phyloP scores from a whole-genome alignment of 1,284 basidiomycete species.

The Porodaedalea pini region DNA sequence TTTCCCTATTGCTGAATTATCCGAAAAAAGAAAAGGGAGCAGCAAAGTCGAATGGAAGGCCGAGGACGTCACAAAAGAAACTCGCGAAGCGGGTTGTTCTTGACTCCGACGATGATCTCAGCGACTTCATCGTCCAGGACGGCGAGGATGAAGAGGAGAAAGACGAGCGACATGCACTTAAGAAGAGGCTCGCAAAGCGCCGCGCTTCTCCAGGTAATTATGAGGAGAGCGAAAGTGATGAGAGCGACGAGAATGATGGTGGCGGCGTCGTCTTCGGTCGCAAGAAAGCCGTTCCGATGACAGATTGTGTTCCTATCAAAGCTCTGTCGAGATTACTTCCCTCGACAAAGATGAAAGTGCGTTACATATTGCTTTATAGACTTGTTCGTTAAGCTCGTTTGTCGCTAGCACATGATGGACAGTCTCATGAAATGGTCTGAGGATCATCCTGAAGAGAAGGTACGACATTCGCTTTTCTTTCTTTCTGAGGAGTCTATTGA shows the following conservation, averaged over 20 bases:
- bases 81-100: conserved; percentile 14
- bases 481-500: conserved; percentile 10
- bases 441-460: conserved; percentile 56
- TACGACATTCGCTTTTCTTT: conserved; percentile 22
- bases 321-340: conserved; percentile 49
- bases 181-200: conserved; percentile 32
- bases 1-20: not conserved
- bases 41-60: conserved; percentile 28
- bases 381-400: not conserved
- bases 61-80: conserved; percentile 15
- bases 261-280: conserved; percentile 41
- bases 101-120: conserved; percentile 35
- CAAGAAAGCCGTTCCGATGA: conserved; percentile 28
- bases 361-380: conserved; percentile 18
- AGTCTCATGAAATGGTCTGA: conserved; percentile 37
- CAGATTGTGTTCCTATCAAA: conserved; percentile 30
- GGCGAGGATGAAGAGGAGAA: conserved; percentile 47
- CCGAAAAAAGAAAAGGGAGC: conserved; percentile 18
- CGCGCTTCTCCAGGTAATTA: conserved; percentile 37
- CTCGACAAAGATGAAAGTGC: conserved; percentile 63
- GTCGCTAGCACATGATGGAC: conserved; percentile 52
- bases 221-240: conserved; percentile 38
- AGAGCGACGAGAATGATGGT: conserved; percentile 31
- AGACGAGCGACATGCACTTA: conserved; percentile 36
- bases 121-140: conserved; percentile 51